phyloP scores from a whole-genome alignment of 768 basidiomycete genomes.

The Coprinopsis strossmayeri region DNA sequence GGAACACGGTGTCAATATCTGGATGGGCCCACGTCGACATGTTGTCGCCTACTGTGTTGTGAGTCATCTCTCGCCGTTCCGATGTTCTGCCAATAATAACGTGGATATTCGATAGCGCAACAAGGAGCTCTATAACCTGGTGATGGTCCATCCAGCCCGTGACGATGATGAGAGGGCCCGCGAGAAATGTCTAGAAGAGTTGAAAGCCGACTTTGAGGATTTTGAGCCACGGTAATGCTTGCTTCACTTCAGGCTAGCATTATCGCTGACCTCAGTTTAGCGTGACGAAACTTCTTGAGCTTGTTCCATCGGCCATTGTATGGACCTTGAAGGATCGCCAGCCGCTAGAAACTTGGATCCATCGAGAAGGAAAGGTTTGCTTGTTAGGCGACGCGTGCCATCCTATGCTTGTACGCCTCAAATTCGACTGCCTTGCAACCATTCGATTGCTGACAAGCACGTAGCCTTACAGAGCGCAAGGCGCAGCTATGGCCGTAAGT shows the following conservation, averaged over 20 bases:
- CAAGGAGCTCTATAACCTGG: conserved; percentile 38
- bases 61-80: conserved; percentile 10
- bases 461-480: conserved; percentile 47
- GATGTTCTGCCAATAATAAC: not conserved
- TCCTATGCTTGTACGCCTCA: conserved; percentile 45
- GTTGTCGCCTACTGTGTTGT: conserved; percentile 32
- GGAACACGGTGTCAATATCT: conserved; percentile 43
- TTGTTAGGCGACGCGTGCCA: conserved; percentile 53
- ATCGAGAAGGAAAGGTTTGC: conserved; percentile 33
- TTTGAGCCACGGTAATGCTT: conserved; percentile 41
- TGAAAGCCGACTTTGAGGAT: conserved; percentile 37
- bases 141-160: conserved; percentile 30
- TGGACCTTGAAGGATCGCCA: conserved; percentile 44
- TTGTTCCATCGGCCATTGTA: conserved; percentile 39
- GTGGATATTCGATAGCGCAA: conserved; percentile 19
- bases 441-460: not conserved
- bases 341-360: conserved; percentile 44
- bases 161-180: conserved; percentile 35
- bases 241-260: not conserved
- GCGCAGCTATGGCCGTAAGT: conserved; percentile 46
- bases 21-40: conserved; percentile 49
- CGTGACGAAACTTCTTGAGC: conserved; percentile 36
- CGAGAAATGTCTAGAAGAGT: conserved; percentile 35
- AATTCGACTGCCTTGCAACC: not conserved
- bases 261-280: conserved; percentile 16